These are phyloP conservation scores for Trifolium fragiferum DNA, from an alignment of 306 rosid genomes.

Conservation along the genomic window DNA sequence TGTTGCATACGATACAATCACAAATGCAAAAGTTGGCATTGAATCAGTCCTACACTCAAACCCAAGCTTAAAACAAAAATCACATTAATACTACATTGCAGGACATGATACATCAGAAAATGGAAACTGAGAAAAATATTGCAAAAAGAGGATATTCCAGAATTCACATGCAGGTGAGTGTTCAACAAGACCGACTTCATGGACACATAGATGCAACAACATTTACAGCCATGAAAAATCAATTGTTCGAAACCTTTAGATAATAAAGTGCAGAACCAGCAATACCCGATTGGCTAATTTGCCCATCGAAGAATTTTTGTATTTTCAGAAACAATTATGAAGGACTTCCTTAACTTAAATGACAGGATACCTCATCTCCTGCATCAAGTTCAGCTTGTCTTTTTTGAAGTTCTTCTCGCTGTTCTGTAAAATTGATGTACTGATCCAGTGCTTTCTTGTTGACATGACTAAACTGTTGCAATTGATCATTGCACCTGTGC, in stretches of 20 bases:
- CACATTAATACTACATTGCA: not conserved
- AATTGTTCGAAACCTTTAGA: slow-evolving; percentile 17
- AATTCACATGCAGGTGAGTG: not conserved
- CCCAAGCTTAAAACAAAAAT: slow-evolving; percentile 30
- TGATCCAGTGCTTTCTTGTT: slow-evolving; percentile 98
- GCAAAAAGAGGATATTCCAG: slow-evolving; percentile 17
- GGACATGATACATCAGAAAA: slow-evolving; percentile 6
- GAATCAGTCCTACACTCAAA: slow-evolving; percentile 6
- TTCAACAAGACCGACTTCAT: slow-evolving; percentile 27
- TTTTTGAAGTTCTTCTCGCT: slow-evolving; percentile 96
- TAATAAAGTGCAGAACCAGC: slow-evolving; percentile 14
- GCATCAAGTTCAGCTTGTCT: slow-evolving; percentile 95
- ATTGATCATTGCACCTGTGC: slow-evolving; percentile 89
- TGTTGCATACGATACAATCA: slow-evolving; percentile 3
- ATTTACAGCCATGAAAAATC: slow-evolving; percentile 13
- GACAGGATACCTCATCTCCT: slow-evolving; percentile 81
- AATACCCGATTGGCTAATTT: not conserved
- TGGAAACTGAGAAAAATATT: slow-evolving; percentile 6
- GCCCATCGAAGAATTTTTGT: slow-evolving; percentile 9
- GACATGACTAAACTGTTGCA: slow-evolving; percentile 94
- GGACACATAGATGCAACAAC: slow-evolving; percentile 20
- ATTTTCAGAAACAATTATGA: slow-evolving; percentile 3
- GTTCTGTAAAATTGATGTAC: slow-evolving; percentile 93
- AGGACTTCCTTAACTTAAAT: slow-evolving; percentile 32
- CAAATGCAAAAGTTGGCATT: slow-evolving; percentile 26